Evolutionary conservation across 495 filamentous ascomycete genomes (phyloP).

Genomic region (Podospora comata): DNA sequence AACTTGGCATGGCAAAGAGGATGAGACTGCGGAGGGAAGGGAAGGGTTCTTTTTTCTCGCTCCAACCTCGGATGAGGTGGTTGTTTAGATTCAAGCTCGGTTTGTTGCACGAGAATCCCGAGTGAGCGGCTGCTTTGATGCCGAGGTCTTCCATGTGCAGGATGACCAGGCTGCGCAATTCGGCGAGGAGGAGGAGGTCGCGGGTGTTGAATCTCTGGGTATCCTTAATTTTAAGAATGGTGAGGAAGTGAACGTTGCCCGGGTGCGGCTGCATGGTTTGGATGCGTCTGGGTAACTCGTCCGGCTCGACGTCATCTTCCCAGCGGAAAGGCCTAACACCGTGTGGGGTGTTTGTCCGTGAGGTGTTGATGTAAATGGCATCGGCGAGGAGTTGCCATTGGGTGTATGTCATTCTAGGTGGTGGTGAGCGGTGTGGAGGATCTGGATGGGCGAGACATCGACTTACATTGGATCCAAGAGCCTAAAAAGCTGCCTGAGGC

Average conservation of each 20-base stretch:
- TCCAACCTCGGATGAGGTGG: not conserved
- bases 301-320: not conserved
- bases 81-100: not conserved
- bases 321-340: not conserved
- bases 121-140: not conserved
- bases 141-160: not conserved
- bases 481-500: not conserved
- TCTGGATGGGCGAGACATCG: not conserved
- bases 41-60: not conserved
- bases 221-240: not conserved
- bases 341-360: not conserved
- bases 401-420: not conserved
- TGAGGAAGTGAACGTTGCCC: not conserved
- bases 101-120: not conserved
- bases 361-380: not conserved
- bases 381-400: not conserved
- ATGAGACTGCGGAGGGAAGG: not conserved
- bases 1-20: not conserved
- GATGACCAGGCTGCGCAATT: not conserved
- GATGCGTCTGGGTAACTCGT: not conserved
- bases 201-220: not conserved
- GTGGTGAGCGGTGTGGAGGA: not conserved
- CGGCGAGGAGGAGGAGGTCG: not conserved
- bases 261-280: not conserved
- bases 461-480: not conserved